A percentile compares a stretch with the other conserved stretches of the same genome.
phyloP scores from a whole-genome alignment of 208 protist genomes.

The Leishmania tarentolae region DNA sequence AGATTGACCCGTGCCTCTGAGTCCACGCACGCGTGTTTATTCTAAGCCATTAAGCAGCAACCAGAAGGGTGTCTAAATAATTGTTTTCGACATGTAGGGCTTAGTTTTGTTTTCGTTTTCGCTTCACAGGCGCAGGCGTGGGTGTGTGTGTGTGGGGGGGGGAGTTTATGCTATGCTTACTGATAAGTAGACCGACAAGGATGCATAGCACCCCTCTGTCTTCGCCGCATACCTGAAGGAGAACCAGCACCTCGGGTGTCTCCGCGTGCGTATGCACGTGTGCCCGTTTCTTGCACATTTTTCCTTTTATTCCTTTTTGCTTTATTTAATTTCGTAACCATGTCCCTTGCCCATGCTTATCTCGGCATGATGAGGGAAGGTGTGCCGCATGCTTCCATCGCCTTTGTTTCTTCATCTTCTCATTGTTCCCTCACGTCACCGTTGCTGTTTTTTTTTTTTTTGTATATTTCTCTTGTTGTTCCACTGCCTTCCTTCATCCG shows the following conservation, averaged over 20 bases:
- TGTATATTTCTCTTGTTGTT: neutral
- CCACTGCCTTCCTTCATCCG: neutral
- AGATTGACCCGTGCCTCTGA: neutral
- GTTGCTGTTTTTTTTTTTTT: neutral
- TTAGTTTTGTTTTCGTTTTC: neutral
- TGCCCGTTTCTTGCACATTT: slow-evolving; percentile 13
- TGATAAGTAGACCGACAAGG: neutral
- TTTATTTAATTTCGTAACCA: neutral
- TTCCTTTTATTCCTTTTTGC: neutral
- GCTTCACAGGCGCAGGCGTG: neutral
- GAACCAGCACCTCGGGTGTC: neutral
- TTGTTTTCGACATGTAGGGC: neutral
- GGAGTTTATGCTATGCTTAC: neutral
- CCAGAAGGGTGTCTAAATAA: neutral
- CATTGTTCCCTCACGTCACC: neutral
- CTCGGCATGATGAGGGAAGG: neutral
- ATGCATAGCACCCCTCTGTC: neutral
- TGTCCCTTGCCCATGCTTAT: neutral
- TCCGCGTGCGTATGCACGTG: neutral
- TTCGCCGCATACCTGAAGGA: neutral
- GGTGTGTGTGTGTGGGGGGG: neutral
- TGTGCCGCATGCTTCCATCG: neutral
- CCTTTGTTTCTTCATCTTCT: neutral
- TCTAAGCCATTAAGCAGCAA: neutral
- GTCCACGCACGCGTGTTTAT: neutral